Base-by-base conservation (phyloP, 108 stramenopile species). In the Halocafeteria seosinensis region DNA sequence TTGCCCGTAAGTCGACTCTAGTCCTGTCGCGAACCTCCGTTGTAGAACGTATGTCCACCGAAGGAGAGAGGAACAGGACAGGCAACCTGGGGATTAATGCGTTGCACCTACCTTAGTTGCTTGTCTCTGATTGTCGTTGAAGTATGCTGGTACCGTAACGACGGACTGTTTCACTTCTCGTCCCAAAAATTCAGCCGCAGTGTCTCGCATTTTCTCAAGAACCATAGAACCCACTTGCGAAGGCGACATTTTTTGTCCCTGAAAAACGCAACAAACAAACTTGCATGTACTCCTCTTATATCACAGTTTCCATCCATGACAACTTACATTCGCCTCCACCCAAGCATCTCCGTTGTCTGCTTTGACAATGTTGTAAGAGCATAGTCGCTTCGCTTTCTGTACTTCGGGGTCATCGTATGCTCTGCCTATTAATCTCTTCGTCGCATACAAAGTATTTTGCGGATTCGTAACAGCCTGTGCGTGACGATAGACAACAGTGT, bases 131-230 rank as follows among this genome's bases (percentile, higher is more conserved):
- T 64, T 60, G 73, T 84, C 81, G 77, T 99, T 99, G 73, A 99
- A 99, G 77, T 99, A 99, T 55, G 97, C 97, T 23, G 97, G 97
- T 28, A 99, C 97, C 36, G 97, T 99, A 52, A 99, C 76, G 50
- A 99, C 94, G 27, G 97, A 94, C 85, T 95, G 93, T 73, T 62
- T 81, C 25, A 94, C 91, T 34, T 80, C 75, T n/a, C 89, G 67
- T 38, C 97, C 97, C 68, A 99, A 81, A 67, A 95, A 99, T 30
- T 78, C 86, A 71, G 94, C 93, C 9, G 94, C 87, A 11, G 97
- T 99, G 70, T 95, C 97, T 85, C 96, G 96, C 97, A 99, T 99
- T 71, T 99, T 99, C 50, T 85, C 84, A 55, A 99, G 74, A 27
- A 99, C 94, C 92, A 96, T 95, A 66, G 83, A 85, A 58, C 94